Evolutionary conservation across 176 grass and related monocot species (phyloP).

Genomic region (Carex pumila): DNA sequence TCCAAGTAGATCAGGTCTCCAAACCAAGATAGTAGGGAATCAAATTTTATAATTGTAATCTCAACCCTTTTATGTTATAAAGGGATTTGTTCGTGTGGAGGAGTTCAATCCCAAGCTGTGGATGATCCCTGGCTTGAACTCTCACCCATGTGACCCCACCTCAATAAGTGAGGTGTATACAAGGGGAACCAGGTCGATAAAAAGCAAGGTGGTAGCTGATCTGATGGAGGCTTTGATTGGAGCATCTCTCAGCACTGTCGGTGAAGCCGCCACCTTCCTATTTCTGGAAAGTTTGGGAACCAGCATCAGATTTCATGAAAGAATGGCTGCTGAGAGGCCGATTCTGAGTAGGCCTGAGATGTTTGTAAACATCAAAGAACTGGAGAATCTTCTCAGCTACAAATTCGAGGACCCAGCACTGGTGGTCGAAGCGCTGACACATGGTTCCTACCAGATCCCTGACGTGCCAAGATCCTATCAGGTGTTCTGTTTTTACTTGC

Average conservation of each 20-base stretch:
- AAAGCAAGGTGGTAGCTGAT: slow-evolving; percentile 74
- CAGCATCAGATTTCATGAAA: slow-evolving; percentile 35
- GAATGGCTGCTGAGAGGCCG: slow-evolving; percentile 28
- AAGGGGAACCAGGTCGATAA: slow-evolving; percentile 32
- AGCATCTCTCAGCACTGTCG: slow-evolving; percentile 34
- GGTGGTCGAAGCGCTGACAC: slow-evolving; percentile 72
- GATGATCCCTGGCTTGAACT: slow-evolving; percentile 51
- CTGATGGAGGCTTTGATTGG: slow-evolving; percentile 66
- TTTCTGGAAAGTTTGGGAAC: slow-evolving; percentile 55
- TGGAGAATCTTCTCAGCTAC: slow-evolving; percentile 45
- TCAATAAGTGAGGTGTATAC: slow-evolving; percentile 30
- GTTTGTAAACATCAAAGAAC: slow-evolving; percentile 41
- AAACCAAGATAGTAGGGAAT: no score
- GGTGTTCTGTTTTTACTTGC: slow-evolving; percentile 14
- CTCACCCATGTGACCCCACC: slow-evolving; percentile 9
- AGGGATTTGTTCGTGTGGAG: slow-evolving; percentile 59
- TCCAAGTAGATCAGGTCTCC: no score
- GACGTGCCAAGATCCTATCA: slow-evolving; percentile 60
- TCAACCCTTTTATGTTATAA: neutral
- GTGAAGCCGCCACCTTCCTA: slow-evolving; percentile 49
- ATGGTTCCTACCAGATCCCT: slow-evolving; percentile 49
- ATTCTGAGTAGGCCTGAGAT: slow-evolving; percentile 16
- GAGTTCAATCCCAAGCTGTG: slow-evolving; percentile 45
- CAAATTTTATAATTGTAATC: no score
- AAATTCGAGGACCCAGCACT: slow-evolving; percentile 40